phyloP scores from a whole-genome alignment of 2,329 filamentous ascomycete genomes.

The Xylariaceae sp. region DNA sequence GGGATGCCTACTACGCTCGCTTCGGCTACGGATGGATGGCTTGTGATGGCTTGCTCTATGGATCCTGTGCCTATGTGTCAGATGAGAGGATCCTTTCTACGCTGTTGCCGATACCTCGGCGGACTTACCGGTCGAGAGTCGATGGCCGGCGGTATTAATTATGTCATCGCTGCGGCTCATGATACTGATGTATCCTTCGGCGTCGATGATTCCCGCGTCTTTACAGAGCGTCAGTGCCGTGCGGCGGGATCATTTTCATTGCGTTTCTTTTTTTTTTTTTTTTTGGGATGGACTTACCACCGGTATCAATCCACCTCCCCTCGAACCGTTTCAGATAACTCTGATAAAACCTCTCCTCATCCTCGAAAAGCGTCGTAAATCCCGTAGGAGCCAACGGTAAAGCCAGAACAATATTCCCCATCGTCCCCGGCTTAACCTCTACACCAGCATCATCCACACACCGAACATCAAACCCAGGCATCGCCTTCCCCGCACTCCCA shows the following conservation, averaged over 20 bases:
- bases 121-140: constrained; percentile 72
- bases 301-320: constrained; percentile 83
- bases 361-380: constrained; percentile 79
- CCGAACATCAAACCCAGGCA: constrained; percentile 85
- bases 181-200: constrained; percentile 60
- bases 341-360: constrained; percentile 78
- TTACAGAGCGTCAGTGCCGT: not conserved
- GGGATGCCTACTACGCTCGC: constrained; percentile 82
- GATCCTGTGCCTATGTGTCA: constrained; percentile 48
- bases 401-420: constrained; percentile 88
- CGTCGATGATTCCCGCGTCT: constrained; percentile 81
- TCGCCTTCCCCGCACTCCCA: constrained; percentile 82
- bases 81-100: not conserved
- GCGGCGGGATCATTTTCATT: too few relatives aligned
- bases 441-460: constrained; percentile 75
- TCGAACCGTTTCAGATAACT: constrained; percentile 78
- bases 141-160: constrained; percentile 91
- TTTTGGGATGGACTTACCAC: constrained; percentile 33
- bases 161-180: constrained; percentile 73
- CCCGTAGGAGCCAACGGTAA: constrained; percentile 80
- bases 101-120: not conserved
- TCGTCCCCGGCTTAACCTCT: constrained; percentile 63
- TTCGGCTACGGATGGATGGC: constrained; percentile 73
- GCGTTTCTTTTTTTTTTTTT: too few relatives aligned
- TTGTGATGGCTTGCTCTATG: constrained; percentile 86